Evolutionary conservation across 768 basidiomycete genomes (phyloP), one percentile per base, ranked within the genome.

Genomic region (Dendrothele bispora): DNA sequence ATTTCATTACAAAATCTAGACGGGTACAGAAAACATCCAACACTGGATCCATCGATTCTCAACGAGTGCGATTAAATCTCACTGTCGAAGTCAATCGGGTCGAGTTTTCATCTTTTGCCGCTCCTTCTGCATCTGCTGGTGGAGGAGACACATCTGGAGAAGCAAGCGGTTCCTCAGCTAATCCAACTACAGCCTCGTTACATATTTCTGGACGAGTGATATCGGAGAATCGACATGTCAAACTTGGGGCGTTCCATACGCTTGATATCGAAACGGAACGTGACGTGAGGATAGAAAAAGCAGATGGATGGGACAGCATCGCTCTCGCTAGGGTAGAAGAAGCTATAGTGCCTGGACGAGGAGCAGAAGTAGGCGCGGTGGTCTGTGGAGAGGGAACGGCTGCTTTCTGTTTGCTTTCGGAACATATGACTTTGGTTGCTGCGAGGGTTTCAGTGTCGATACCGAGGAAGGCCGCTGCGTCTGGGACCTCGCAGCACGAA

Each of bases 341-440:
- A 52, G 81, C 93, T 18, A 94, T 91, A 46, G 73, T 90, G 30
- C 93, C 93, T n/a, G 97, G 95, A 21, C 75, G 88, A 55, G 95
- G 97, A 0, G 97, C 97, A 4, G 97, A 99, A 59, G 87, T 99
- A 4, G 97, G 91, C 12, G 97, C 97, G 0, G 78, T 99, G 20
- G 91, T 99, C 4, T 92, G 91, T 55, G 95, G 97, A 27, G 97
- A 99, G 74, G 97, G 97, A 17, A 85, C 82, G 2, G 97, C 97
- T 1, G 86, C 91, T 8, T 89, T 99, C 63, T 98, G 97, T 65
- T 69, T 99, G 25, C 75, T 99, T 12, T 98, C 95, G 2, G 87
- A 98, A 57, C 95, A 98, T 66, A 95, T 98, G 86, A 99, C 97
- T 2, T 74, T 95, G 24, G 85, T 99, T 27, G 73, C 91, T 4